phyloP scores from a whole-genome alignment of 2,329 filamentous ascomycete species.

The Trematosphaeria pertusa region DNA sequence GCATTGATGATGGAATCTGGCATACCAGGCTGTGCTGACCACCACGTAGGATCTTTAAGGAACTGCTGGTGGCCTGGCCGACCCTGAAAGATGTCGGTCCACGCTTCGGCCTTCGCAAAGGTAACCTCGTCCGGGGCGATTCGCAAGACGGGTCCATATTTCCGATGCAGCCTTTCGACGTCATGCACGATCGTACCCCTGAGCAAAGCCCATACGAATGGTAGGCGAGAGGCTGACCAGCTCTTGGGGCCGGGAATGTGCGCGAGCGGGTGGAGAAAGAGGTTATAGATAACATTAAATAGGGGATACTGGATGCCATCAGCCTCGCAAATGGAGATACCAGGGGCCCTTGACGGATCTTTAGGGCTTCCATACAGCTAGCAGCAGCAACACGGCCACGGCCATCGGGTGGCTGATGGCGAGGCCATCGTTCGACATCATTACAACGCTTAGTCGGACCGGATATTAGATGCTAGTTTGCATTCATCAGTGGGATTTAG shows the following conservation, averaged over 20 bases:
- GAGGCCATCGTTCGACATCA: too few relatives aligned
- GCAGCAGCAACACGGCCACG: too few relatives aligned
- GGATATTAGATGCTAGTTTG: too few relatives aligned
- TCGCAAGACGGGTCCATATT: slow-evolving; percentile 9
- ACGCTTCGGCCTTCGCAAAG: slow-evolving; percentile 8
- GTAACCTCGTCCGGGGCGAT: slow-evolving; percentile 13
- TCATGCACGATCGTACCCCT: slow-evolving; percentile 3
- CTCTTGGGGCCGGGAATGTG: slow-evolving; percentile 10
- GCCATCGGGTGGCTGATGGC: too few relatives aligned
- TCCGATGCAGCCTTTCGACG: slow-evolving; percentile 3
- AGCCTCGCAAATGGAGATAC: too few relatives aligned
- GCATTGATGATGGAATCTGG: slow-evolving; percentile 6
- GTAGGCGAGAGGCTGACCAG: slow-evolving; percentile 6
- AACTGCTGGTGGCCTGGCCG: not conserved
- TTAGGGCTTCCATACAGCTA: too few relatives aligned
- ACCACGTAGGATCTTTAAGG: too few relatives aligned
- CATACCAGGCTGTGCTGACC: not conserved
- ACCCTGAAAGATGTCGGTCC: slow-evolving; percentile 6
- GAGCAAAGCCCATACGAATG: slow-evolving; percentile 2
- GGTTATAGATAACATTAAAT: slow-evolving; percentile 9
- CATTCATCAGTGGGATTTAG: too few relatives aligned
- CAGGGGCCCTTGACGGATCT: too few relatives aligned
- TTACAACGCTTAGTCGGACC: too few relatives aligned
- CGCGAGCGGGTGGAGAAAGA: slow-evolving; percentile 14
- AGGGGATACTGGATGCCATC: slow-evolving; percentile 2